Evolutionary conservation across 345 rosid genomes (phyloP).

Genomic region (Fremontodendron californicum): DNA sequence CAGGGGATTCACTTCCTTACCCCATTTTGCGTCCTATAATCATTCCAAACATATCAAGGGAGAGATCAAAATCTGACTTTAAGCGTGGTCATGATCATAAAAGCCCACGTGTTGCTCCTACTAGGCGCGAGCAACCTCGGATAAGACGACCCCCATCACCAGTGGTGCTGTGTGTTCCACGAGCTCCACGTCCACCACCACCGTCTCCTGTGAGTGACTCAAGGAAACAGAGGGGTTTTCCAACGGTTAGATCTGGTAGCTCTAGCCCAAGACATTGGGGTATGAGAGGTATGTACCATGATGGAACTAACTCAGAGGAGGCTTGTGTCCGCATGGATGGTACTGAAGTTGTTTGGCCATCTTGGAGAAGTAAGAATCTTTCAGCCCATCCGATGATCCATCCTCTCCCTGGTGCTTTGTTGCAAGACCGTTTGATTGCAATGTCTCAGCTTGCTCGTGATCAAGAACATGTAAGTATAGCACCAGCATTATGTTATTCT

Average conservation of each 20-base stretch:
- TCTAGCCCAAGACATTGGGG: constrained; percentile 99
- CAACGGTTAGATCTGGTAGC: constrained; percentile 98
- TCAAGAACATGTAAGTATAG: constrained; percentile 78
- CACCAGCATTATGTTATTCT: constrained; percentile 16
- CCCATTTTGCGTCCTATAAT: constrained; percentile 90
- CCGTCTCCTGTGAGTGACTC: constrained; percentile 89
- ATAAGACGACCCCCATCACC: constrained; percentile 97
- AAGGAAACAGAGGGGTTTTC: constrained; percentile 83
- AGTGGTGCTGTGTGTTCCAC: constrained; percentile 90
- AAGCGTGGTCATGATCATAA: constrained; percentile 58
- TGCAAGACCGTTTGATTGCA: constrained; percentile 86
- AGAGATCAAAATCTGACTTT: constrained; percentile 63
- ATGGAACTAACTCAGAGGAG: constrained; percentile 68
- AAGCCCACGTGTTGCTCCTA: constrained; percentile 78
- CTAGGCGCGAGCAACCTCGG: constrained; percentile 75
- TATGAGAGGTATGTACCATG: constrained; percentile 79
- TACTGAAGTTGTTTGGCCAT: constrained; percentile 89
- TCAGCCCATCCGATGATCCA: constrained; percentile 71
- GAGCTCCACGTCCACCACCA: constrained; percentile 94
- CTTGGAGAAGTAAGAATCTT: constrained; percentile 88
- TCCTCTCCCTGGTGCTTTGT: constrained; percentile 77
- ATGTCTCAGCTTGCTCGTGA: constrained; percentile 87
- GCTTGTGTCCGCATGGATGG: constrained; percentile 66
- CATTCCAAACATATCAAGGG: constrained; percentile 72
- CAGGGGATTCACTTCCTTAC: constrained; percentile 72